Conservation (phyloP, 345 rosid species). For the Eucalyptus tenuipes region DNA sequence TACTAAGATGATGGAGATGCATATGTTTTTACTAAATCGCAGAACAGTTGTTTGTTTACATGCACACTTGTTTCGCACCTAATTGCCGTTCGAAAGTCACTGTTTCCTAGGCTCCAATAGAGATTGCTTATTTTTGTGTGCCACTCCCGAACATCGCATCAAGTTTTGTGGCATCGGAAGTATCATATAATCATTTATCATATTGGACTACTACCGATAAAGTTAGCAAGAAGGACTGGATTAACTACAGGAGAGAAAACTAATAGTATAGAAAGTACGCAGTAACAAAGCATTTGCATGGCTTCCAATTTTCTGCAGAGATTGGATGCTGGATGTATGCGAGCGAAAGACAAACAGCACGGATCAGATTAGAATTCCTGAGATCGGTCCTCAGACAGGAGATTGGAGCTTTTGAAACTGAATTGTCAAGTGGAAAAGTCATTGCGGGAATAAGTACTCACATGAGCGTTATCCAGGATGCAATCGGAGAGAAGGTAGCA, state of each 20-base stretch:
- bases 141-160: not conserved
- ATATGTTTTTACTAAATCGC: not conserved
- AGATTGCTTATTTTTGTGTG: not conserved
- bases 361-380: slow-evolving; percentile 25
- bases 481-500: slow-evolving; percentile 51
- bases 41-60: not conserved
- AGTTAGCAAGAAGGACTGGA: not conserved
- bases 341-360: slow-evolving; percentile 39
- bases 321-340: slow-evolving; percentile 57
- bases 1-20: not conserved
- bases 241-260: not conserved
- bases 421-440: slow-evolving; percentile 34
- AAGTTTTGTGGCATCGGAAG: no score
- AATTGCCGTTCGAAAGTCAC: fast-evolving
- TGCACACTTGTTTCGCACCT: not conserved
- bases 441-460: slow-evolving; percentile 35
- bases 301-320: slow-evolving; percentile 15
- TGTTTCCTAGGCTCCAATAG: not conserved
- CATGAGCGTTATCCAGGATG: slow-evolving; percentile 50
- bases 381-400: slow-evolving; percentile 43
- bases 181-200: not conserved
- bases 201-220: not conserved
- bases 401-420: slow-evolving; percentile 49
- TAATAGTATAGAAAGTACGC: not conserved
- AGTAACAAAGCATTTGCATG: not conserved